Evolutionary conservation across 1,139 yeast species (phyloP).

Genomic region (Lodderomyces beijingensis): DNA sequence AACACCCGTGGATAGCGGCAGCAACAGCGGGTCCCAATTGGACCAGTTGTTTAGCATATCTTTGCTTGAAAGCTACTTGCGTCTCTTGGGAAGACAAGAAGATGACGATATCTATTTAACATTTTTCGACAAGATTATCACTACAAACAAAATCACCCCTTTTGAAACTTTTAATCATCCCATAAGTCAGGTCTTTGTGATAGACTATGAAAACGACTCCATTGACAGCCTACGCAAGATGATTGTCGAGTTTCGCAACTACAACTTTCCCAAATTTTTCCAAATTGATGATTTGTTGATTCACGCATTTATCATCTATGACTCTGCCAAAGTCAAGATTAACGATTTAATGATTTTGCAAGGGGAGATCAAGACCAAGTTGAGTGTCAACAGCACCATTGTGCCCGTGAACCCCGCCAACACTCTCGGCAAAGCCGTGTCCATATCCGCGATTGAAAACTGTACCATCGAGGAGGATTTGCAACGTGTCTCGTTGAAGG

Average conservation of each 20-base stretch:
- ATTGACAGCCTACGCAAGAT: constrained; percentile 39
- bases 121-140: constrained; percentile 56
- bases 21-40: constrained; percentile 7
- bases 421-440: constrained; percentile 9
- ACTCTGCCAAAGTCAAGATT: constrained; percentile 17
- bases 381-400: constrained; percentile 26
- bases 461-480: constrained; percentile 55
- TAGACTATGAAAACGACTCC: constrained; percentile 47
- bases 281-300: constrained; percentile 54
- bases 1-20: not conserved
- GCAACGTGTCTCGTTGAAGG: constrained; percentile 31
- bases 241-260: constrained; percentile 42
- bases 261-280: constrained; percentile 52
- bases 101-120: constrained; percentile 45
- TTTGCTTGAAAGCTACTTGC: constrained; percentile 33
- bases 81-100: constrained; percentile 14
- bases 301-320: constrained; percentile 41
- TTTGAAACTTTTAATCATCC: constrained; percentile 94
- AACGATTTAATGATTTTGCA: constrained; percentile 33
- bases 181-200: constrained; percentile 66
- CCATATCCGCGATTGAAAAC: constrained; percentile 27
- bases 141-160: constrained; percentile 63
- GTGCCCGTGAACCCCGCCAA: constrained; percentile 21
- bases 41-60: constrained; percentile 38
- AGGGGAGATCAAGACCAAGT: constrained; percentile 20